A percentile compares a stretch with the other conserved stretches of the same genome.
phyloP scores from a whole-genome alignment of 768 basidiomycete species.

The Boletus speciosus region DNA sequence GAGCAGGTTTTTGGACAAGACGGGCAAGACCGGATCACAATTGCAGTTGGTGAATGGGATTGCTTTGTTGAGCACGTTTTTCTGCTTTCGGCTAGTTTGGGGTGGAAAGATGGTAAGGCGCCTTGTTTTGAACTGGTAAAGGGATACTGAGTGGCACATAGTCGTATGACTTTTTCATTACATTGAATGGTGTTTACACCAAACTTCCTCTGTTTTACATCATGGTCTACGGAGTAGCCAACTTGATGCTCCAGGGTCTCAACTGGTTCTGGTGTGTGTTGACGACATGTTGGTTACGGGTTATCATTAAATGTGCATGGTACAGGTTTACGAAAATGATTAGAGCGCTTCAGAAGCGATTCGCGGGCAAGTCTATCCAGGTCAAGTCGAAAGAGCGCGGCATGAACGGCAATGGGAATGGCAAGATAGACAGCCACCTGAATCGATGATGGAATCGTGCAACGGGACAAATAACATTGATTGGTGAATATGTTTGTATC shows the following conservation, averaged over 20 bases:
- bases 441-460: slow-evolving; percentile 7
- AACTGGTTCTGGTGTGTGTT: slow-evolving; percentile 77
- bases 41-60: slow-evolving; percentile 72
- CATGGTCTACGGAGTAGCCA: slow-evolving; percentile 52
- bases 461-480: not conserved
- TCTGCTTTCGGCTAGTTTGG: slow-evolving; percentile 65
- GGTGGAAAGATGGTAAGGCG: slow-evolving; percentile 47
- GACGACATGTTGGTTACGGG: not conserved
- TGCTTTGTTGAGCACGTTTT: slow-evolving; percentile 63
- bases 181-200: slow-evolving; percentile 51
- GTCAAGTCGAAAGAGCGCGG: slow-evolving; percentile 12
- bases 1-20: slow-evolving; percentile 73
- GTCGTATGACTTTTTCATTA: slow-evolving; percentile 66
- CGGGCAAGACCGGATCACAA: slow-evolving; percentile 61
- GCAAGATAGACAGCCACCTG: slow-evolving; percentile 10
- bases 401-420: slow-evolving; percentile 13
- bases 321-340: slow-evolving; percentile 74
- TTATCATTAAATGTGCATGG: not conserved
- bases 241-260: slow-evolving; percentile 62
- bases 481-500: slow-evolving; percentile 1
- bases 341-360: slow-evolving; percentile 57
- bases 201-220: slow-evolving; percentile 52
- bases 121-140: not conserved
- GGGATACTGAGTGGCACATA: slow-evolving; percentile 26
- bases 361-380: slow-evolving; percentile 31